These are phyloP conservation scores for Blastomyces parvus DNA, from an alignment of 2,329 filamentous ascomycete species.

Conservation along the genomic window DNA sequence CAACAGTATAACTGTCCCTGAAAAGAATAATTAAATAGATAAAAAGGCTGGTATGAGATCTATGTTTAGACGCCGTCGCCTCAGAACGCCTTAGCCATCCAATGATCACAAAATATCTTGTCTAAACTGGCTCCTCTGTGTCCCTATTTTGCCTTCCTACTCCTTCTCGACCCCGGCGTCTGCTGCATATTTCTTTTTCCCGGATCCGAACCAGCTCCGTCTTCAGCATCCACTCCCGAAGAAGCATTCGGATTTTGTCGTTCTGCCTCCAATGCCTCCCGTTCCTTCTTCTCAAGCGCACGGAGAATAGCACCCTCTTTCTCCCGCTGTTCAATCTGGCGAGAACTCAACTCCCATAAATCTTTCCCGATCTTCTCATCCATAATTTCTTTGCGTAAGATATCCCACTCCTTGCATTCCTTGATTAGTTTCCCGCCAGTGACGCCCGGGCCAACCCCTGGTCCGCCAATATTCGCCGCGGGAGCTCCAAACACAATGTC, in stretches of 20 bases:
- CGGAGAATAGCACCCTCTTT: conserved; percentile 62
- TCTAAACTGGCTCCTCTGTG: not conserved
- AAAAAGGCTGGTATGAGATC: not conserved
- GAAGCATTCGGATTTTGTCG: conserved; percentile 10
- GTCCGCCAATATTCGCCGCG: conserved; percentile 14
- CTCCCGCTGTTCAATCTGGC: conserved; percentile 70
- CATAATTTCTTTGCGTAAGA: conserved; percentile 60
- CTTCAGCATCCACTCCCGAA: conserved; percentile 9
- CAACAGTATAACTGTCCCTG: no score
- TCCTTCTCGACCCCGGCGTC: conserved; percentile 33
- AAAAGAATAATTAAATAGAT: no score
- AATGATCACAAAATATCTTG: not conserved
- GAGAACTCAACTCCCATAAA: conserved; percentile 83
- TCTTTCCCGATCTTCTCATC: conserved; percentile 73
- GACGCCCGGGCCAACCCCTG: conserved; percentile 10
- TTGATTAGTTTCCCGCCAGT: conserved; percentile 67
- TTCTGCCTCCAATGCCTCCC: conserved; percentile 20
- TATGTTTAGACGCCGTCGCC: not conserved
- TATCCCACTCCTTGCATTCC: conserved; percentile 71
- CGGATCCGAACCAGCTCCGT: conserved; percentile 8
- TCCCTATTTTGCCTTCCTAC: conserved; percentile 26
- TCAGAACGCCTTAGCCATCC: not conserved
- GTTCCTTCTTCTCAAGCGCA: conserved; percentile 48
- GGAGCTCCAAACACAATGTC: conserved; percentile 59
- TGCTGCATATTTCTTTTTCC: conserved; percentile 19